phyloP scores from a whole-genome alignment of 2,329 filamentous ascomycete species.

The Colletotrichum abscissum region DNA sequence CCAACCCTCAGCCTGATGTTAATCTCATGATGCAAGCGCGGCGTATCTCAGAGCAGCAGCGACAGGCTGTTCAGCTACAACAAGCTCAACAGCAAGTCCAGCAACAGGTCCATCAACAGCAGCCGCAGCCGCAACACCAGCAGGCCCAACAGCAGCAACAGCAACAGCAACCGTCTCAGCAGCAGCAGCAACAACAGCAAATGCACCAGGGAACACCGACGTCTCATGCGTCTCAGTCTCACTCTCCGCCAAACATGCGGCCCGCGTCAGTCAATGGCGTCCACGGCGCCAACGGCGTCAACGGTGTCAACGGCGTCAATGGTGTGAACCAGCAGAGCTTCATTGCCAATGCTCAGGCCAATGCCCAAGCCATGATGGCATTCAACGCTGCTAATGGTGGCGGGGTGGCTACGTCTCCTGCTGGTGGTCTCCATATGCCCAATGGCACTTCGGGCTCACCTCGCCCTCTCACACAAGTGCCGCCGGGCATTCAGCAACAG shows the following conservation, averaged over 20 bases:
- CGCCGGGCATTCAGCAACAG: constrained; percentile 59
- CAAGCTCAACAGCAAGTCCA: constrained; percentile 47
- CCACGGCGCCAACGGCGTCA: constrained; percentile 26
- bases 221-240: constrained; percentile 46
- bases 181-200: constrained; percentile 47
- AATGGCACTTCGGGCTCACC: constrained; percentile 57
- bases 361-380: constrained; percentile 64
- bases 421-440: constrained; percentile 58
- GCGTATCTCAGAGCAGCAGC: constrained; percentile 74
- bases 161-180: constrained; percentile 57
- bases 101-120: constrained; percentile 38
- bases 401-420: constrained; percentile 57
- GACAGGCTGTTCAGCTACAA: constrained; percentile 62
- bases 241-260: constrained; percentile 56
- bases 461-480: constrained; percentile 57
- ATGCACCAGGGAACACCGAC: constrained; percentile 43
- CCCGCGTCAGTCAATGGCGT: constrained; percentile 34
- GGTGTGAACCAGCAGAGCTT: constrained; percentile 62
- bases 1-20: constrained; percentile 60
- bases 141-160: constrained; percentile 66
- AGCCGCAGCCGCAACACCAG: constrained; percentile 39
- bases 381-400: constrained; percentile 56
- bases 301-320: constrained; percentile 43
- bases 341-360: constrained; percentile 63
- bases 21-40: constrained; percentile 72